Conservation (phyloP, 2,329 filamentous ascomycete genomes). For the Monosporascus sp. region DNA sequence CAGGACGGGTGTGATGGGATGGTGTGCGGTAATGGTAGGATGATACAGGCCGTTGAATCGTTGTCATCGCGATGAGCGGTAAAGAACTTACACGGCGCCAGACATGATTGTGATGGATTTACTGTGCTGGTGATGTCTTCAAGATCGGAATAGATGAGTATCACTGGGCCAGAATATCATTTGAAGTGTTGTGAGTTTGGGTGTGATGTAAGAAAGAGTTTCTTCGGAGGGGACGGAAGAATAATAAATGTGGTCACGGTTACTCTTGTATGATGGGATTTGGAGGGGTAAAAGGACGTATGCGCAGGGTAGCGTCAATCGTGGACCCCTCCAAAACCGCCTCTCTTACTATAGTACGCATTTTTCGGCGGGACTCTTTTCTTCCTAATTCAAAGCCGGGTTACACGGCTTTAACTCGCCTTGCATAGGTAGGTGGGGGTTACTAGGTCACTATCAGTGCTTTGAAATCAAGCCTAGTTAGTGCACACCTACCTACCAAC, state of each 20-base stretch:
- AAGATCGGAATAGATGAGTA: not conserved
- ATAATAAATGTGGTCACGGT: slow-evolving; percentile 4
- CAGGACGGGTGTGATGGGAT: not conserved
- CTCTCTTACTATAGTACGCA: not conserved
- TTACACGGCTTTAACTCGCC: not conserved
- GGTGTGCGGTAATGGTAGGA: not conserved
- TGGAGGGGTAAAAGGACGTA: slow-evolving; percentile 1
- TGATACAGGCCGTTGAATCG: slow-evolving; percentile 11
- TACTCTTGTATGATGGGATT: slow-evolving; percentile 27
- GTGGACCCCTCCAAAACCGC: not conserved
- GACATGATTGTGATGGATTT: slow-evolving; percentile 46
- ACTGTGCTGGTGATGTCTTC: not conserved
- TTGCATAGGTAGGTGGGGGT: too few relatives aligned
- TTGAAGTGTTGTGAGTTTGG: not conserved
- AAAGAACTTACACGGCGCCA: slow-evolving; percentile 60
- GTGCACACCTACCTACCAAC: not conserved
- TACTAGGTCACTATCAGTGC: too few relatives aligned
- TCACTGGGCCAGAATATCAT: not conserved
- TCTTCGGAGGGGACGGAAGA: slow-evolving; percentile 4
- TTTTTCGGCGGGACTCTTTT: slow-evolving; percentile 5
- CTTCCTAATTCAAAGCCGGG: not conserved
- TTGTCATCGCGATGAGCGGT: slow-evolving; percentile 12
- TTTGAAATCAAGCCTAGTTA: not conserved
- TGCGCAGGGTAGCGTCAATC: not conserved
- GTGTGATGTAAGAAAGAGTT: slow-evolving; percentile 5